Percentiles rank a stretch among this genome's conserved stretches.
phyloP scores from a whole-genome alignment of 495 filamentous ascomycete genomes.

The Daldinia caldariorum region DNA sequence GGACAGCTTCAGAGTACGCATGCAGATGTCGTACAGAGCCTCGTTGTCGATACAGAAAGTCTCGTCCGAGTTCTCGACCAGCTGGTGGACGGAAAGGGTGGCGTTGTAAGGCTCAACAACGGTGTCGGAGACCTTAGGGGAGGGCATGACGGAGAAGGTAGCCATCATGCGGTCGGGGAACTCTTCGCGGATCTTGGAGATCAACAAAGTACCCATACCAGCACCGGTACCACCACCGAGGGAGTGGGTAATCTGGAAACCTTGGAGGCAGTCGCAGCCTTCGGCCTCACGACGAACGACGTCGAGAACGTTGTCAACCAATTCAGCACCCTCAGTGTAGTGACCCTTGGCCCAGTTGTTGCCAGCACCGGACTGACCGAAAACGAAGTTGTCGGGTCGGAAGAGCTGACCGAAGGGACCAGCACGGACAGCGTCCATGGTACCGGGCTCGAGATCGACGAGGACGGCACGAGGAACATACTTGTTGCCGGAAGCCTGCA shows the following conservation, averaged over 20 bases:
- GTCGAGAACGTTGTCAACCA: constrained; percentile 97
- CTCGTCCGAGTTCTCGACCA: constrained; percentile 99
- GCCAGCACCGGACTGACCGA: constrained; percentile 98
- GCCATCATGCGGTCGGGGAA: constrained; percentile 99
- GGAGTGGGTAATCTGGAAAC: constrained; percentile 99
- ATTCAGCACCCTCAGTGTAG: constrained; percentile 99
- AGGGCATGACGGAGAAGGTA: constrained; percentile 99
- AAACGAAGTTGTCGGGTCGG: constrained; percentile 99
- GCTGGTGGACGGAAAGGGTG: constrained; percentile 98
- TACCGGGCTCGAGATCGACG: constrained; percentile 97
- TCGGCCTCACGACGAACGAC: constrained; percentile 99
- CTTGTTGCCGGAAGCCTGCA: constrained; percentile 92
- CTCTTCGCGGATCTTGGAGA: constrained; percentile 99
- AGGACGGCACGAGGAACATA: constrained; percentile 99
- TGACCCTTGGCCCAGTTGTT: constrained; percentile 99
- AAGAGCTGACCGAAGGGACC: constrained; percentile 99
- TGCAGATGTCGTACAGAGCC: constrained; percentile 99
- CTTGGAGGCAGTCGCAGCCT: constrained; percentile 99
- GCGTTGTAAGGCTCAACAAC: constrained; percentile 99
- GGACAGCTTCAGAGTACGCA: constrained; percentile 98
- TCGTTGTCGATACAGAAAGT: constrained; percentile 99
- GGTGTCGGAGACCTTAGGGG: constrained; percentile 99
- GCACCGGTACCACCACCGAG: constrained; percentile 99
- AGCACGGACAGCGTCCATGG: constrained; percentile 99
- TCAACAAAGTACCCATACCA: constrained; percentile 99